Evolutionary conservation across 1,139 yeast species (phyloP).

Genomic region (Scheffersomyces insectosa): DNA sequence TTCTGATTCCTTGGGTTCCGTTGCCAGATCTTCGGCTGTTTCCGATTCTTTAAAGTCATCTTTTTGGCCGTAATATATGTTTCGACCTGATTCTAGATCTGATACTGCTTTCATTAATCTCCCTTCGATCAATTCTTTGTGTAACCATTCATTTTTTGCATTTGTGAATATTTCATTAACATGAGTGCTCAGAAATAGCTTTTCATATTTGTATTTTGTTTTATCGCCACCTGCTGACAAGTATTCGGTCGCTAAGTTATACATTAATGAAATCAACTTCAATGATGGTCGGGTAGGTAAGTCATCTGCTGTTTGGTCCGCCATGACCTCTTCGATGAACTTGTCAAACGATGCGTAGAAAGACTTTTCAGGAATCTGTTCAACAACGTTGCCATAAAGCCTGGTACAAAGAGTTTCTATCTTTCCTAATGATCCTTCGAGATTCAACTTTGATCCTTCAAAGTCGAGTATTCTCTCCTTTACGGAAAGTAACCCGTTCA

Average conservation of each 20-base stretch:
- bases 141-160: constrained; percentile 32
- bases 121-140: constrained; percentile 1
- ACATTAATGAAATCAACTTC: constrained; percentile 22
- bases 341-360: constrained; percentile 14
- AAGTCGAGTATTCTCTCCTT: constrained; percentile 4
- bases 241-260: constrained; percentile 20
- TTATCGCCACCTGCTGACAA: constrained; percentile 8
- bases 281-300: constrained; percentile 26
- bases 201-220: constrained; percentile 16
- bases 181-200: constrained; percentile 20
- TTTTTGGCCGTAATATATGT: no score
- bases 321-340: constrained; percentile 3
- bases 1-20: neutral
- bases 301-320: constrained; percentile 8
- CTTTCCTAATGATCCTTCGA: neutral
- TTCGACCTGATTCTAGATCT: neutral
- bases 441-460: constrained; percentile 1
- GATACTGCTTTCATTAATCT: neutral
- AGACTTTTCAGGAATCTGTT: constrained; percentile 7
- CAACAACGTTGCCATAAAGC: constrained; percentile 6
- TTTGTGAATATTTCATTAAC: constrained; percentile 18
- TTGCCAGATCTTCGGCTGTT: no score
- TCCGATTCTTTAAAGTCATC: neutral
- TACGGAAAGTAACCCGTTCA: constrained; percentile 12
- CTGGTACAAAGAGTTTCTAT: constrained; percentile 2